Percentiles rank a stretch among this genome's conserved stretches.
These are phyloP conservation scores for Hericium erinaceus DNA, from an alignment of 768 basidiomycete species.

Conservation along the genomic window DNA sequence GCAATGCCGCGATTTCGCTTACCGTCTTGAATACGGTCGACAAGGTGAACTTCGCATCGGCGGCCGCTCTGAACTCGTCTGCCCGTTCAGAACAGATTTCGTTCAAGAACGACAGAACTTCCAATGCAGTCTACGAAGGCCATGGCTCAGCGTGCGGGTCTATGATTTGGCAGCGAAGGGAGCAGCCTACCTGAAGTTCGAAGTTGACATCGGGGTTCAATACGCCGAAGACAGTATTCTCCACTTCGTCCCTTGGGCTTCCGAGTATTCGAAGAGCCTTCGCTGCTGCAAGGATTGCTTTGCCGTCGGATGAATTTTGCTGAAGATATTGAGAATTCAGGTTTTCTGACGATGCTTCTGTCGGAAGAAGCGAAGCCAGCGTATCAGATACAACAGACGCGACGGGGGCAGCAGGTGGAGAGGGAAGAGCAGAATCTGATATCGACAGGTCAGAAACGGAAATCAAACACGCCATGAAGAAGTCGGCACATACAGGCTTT, in stretches of 20 bases:
- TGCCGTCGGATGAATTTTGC: constrained; percentile 37
- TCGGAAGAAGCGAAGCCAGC: constrained; percentile 44
- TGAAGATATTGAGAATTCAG: constrained; percentile 77
- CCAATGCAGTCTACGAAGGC: constrained; percentile 38
- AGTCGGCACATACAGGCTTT: constrained; percentile 33
- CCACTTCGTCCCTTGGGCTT: constrained; percentile 48
- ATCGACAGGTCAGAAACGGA: constrained; percentile 1
- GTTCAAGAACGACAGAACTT: constrained; percentile 38
- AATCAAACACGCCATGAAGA: not conserved
- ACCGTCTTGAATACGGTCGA: constrained; percentile 59
- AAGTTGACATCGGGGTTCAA: constrained; percentile 35
- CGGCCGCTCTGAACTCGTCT: constrained; percentile 53
- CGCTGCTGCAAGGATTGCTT: constrained; percentile 56
- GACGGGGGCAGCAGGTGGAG: constrained; percentile 36
- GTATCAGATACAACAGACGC: constrained; percentile 40
- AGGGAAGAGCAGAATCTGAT: constrained; percentile 35
- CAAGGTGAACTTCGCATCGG: constrained; percentile 42
- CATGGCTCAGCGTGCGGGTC: not conserved
- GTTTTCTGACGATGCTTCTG: constrained; percentile 46
- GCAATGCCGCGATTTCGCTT: constrained; percentile 35
- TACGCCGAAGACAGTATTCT: constrained; percentile 43
- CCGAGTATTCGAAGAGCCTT: constrained; percentile 40
- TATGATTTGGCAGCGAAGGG: not conserved
- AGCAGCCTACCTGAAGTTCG: constrained; percentile 35
- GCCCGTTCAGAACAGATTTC: constrained; percentile 40